phyloP scores from a whole-genome alignment of 2,329 filamentous ascomycete genomes.

The Aspergillus bombycis region DNA sequence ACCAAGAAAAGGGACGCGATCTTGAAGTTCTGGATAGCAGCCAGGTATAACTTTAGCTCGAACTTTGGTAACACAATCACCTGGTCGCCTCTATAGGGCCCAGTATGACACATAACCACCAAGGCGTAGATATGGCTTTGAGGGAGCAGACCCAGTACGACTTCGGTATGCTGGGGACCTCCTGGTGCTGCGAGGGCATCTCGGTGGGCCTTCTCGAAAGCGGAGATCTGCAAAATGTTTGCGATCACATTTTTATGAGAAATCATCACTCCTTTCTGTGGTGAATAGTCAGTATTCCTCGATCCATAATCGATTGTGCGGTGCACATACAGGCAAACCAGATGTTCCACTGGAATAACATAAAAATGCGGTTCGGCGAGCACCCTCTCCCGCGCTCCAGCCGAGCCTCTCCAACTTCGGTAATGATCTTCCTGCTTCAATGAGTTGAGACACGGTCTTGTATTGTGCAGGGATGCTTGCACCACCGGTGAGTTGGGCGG shows the following conservation, averaged over 20 bases:
- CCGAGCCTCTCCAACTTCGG: constrained; percentile 44
- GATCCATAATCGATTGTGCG: neutral
- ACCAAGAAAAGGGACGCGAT: constrained; percentile 70
- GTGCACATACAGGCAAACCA: constrained; percentile 66
- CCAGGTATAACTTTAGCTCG: constrained; percentile 67
- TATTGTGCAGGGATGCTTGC: constrained; percentile 50
- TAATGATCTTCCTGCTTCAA: constrained; percentile 59
- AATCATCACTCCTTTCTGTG: constrained; percentile 80
- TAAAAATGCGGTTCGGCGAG: constrained; percentile 71
- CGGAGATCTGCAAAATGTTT: constrained; percentile 67
- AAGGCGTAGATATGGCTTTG: constrained; percentile 83
- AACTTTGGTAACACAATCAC: constrained; percentile 74
- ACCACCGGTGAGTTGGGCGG: constrained; percentile 56
- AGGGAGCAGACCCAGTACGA: constrained; percentile 70
- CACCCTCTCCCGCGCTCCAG: constrained; percentile 47
- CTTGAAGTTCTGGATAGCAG: constrained; percentile 68
- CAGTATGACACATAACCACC: constrained; percentile 68
- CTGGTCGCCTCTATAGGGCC: constrained; percentile 72
- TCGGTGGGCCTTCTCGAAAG: constrained; percentile 51
- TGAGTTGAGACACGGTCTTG: constrained; percentile 68
- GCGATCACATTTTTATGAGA: constrained; percentile 78
- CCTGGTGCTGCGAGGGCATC: constrained; percentile 32
- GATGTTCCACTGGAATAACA: constrained; percentile 83
- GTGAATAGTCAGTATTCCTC: neutral
- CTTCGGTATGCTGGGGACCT: constrained; percentile 56